Base-by-base conservation (phyloP, 208 protist species). In the Sergeia podlipaevii region DNA sequence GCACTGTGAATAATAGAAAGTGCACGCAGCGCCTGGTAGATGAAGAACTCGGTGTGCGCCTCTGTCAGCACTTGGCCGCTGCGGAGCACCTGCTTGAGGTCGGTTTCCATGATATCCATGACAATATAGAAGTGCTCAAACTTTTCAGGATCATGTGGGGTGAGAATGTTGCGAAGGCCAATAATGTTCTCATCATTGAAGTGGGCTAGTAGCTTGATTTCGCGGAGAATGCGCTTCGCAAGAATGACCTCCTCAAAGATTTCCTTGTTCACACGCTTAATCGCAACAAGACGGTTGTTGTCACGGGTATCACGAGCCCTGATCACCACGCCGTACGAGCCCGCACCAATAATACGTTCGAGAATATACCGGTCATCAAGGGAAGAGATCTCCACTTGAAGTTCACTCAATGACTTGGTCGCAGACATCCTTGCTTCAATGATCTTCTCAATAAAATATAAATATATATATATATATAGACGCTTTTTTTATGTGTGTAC, bases 81-180 rank as follows among this genome's bases (percentile, higher is more conserved):
- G 37, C 81, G 75, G 38, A 98, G 85, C 45, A 98, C 95, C 62
- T 92, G 74, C 74, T 97, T 94, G 29, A 98, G 72, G 62, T 98
- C 97, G 0, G 94, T 98, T 20, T 98, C 95, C 97, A 98, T 98
- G 15, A 97, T 89, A 37, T 98, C 94, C 75, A 96, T 97, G 17
- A 98, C 91, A 30, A 98, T 90, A 63, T 97, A 98, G 42, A 98
- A 78, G 54, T 90, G 80, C 47, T 95, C 76, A 64, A 91, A 97
- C 21, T 78, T 62, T 4, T 88, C 68, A 7, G 66, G 63, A 45
- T 81, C 65, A 18, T 58, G 21, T 1, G 90, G 86, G 10, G 80
- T 93, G 37, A 96, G 73, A 28, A 97, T 84, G 62, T 96, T 90
- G 23, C 78, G 68, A 4, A 96, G 67, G 13, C 83, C 79, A 68